These are phyloP conservation scores for Echinosophora koreensis DNA, from an alignment of 306 rosid genomes.

Conservation along the genomic window DNA sequence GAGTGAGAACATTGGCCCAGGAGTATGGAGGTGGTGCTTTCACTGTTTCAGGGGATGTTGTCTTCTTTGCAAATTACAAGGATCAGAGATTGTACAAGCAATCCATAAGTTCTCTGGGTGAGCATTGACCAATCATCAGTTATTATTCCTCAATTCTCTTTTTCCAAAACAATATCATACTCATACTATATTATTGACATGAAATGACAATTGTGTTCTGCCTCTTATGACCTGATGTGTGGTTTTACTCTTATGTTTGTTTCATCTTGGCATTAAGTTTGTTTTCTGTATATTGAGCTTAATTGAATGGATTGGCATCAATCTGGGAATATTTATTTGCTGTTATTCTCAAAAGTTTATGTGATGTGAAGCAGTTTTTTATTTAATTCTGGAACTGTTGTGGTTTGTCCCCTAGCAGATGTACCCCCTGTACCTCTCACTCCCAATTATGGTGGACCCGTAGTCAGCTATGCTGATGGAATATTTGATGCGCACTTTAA, in stretches of 20 bases:
- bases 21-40: constrained; percentile 97
- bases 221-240: background rate
- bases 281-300: constrained; percentile 19
- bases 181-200: constrained; percentile 1
- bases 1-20: constrained; percentile 89
- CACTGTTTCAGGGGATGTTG: constrained; percentile 67
- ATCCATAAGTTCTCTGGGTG: constrained; percentile 61
- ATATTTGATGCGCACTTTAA: constrained; percentile 76
- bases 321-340: constrained; percentile 22
- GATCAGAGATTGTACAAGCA: constrained; percentile 93
- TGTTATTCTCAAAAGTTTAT: constrained; percentile 3
- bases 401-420: constrained; percentile 55
- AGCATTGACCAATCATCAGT: constrained; percentile 6
- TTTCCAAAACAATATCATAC: background rate
- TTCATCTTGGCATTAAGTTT: background rate
- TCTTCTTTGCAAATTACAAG: constrained; percentile 81
- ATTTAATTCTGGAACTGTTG: constrained; percentile 27
- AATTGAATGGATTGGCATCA: background rate
- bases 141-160: background rate
- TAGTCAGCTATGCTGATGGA: constrained; percentile 90
- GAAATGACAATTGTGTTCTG: background rate
- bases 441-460: constrained; percentile 79
- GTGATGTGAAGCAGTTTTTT: constrained; percentile 30
- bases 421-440: constrained; percentile 72
- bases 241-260: background rate